Percentiles rank a stretch among this genome's conserved stretches.
Conservation (phyloP, 306 rosid genomes). For the Pyrus pyrifolia region DNA sequence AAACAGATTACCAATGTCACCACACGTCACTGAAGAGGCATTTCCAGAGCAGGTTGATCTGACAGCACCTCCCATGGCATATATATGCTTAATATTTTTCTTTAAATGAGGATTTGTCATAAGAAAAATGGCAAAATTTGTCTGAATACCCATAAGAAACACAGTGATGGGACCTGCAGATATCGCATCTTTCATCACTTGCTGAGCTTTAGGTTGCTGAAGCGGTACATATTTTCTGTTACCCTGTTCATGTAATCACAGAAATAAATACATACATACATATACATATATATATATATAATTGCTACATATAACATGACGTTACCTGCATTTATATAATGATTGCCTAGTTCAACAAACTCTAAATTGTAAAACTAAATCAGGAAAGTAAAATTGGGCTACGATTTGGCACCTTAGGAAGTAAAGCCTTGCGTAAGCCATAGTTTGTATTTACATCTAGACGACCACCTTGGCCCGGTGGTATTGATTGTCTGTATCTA, state of each 20-base stretch:
- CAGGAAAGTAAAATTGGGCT: neutral
- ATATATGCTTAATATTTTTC: constrained; percentile 57
- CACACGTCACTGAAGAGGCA: constrained; percentile 50
- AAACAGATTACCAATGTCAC: constrained; percentile 68
- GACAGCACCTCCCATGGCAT: constrained; percentile 62
- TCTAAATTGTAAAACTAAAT: neutral
- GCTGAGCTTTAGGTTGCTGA: constrained; percentile 42
- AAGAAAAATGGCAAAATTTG: constrained; percentile 48
- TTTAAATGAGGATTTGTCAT: constrained; percentile 51
- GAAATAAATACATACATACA: neutral
- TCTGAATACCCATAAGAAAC: constrained; percentile 42
- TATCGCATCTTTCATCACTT: constrained; percentile 48
- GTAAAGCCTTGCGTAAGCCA: constrained; percentile 57
- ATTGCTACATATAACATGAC: neutral
- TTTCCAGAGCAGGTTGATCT: constrained; percentile 56
- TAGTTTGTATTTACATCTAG: constrained; percentile 40
- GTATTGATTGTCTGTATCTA: constrained; percentile 60
- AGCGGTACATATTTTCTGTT: constrained; percentile 44
- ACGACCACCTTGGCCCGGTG: constrained; percentile 36
- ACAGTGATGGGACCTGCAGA: constrained; percentile 44
- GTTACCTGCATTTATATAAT: neutral
- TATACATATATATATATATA: neutral
- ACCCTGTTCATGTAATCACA: constrained; percentile 25
- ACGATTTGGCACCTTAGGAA: constrained; percentile 42
- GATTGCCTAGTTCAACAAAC: neutral